Evolutionary conservation across 1,284 basidiomycete species (phyloP).

Genomic region (Austropuccinia psidii): DNA sequence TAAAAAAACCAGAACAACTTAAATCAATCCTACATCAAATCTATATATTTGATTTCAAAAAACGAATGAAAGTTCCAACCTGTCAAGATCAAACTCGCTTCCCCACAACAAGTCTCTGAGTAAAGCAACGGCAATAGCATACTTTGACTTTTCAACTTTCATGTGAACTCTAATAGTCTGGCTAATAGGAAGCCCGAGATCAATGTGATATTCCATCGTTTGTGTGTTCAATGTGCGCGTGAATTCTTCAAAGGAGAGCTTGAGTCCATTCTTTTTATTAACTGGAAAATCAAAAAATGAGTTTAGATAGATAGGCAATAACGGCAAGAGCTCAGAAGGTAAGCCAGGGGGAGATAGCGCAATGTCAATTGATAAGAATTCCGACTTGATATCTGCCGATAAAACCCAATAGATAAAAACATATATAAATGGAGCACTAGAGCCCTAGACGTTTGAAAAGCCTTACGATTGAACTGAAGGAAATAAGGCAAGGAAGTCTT

Average conservation of each 20-base stretch:
- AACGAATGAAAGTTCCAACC: conserved; percentile 68
- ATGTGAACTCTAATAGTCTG: conserved; percentile 70
- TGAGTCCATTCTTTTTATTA: conserved; percentile 61
- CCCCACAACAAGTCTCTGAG: conserved; percentile 82
- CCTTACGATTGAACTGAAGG: conserved; percentile 66
- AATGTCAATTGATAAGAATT: conserved; percentile 67
- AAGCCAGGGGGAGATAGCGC: conserved; percentile 56
- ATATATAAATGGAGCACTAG: neutral
- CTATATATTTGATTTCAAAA: too few species aligned
- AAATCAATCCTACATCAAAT: too few species aligned
- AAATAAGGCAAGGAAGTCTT: conserved; percentile 70
- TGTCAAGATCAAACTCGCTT: conserved; percentile 70
- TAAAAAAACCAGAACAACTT: conserved; percentile 21
- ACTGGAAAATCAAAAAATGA: conserved; percentile 87
- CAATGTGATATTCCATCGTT: conserved; percentile 75
- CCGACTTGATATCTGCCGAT: conserved; percentile 57
- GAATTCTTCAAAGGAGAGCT: conserved; percentile 77
- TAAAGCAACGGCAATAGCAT: conserved; percentile 77
- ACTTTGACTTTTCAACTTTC: conserved; percentile 72
- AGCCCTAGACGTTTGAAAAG: too few species aligned
- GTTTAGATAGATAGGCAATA: conserved; percentile 67
- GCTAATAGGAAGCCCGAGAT: conserved; percentile 64
- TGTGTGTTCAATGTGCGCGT: conserved; percentile 82
- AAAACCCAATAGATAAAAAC: neutral
- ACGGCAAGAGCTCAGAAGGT: conserved; percentile 46